These are phyloP conservation scores for Volvox reticuliferus DNA, from an alignment of 139 green algal species.

Conservation along the genomic window DNA sequence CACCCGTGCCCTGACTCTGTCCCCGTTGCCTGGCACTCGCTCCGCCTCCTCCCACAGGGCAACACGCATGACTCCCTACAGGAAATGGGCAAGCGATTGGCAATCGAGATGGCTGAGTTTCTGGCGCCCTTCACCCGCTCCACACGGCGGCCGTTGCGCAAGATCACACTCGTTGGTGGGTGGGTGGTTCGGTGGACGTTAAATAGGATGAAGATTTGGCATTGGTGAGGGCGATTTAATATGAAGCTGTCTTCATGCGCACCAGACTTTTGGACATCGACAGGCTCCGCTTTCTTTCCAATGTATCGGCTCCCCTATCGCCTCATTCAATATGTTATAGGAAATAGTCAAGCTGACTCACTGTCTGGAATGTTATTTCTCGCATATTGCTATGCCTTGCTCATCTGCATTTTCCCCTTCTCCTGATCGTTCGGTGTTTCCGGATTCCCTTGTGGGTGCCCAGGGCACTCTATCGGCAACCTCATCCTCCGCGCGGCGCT, in stretches of 20 bases:
- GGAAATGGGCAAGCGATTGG: slow-evolving; percentile 58
- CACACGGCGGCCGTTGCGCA: slow-evolving; percentile 32
- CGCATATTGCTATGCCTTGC: no score
- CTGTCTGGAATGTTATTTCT: no score
- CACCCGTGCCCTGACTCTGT: background rate
- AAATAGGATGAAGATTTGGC: no score
- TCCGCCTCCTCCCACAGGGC: slow-evolving; percentile 43
- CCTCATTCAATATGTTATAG: no score
- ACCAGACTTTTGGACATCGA: no score
- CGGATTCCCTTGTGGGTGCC: background rate
- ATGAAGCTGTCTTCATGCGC: no score
- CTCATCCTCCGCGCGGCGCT: slow-evolving; percentile 78
- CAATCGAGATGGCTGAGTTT: slow-evolving; percentile 55
- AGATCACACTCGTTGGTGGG: slow-evolving; percentile 47
- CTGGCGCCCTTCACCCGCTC: slow-evolving; percentile 41
- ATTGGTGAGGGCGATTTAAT: no score
- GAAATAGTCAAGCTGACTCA: no score
- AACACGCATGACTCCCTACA: slow-evolving; percentile 56
- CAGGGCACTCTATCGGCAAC: slow-evolving; percentile 82
- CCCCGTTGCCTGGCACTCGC: background rate
- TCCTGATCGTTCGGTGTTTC: slow-evolving; percentile 14
- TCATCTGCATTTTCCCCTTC: slow-evolving; percentile 15
- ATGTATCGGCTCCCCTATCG: no score
- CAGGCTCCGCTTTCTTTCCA: no score
- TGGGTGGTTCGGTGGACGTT: background rate